A percentile compares a stretch with the other conserved stretches of the same genome.
Conservation (phyloP, 352 stramenopile species). For the Pythium plurisporium region DNA sequence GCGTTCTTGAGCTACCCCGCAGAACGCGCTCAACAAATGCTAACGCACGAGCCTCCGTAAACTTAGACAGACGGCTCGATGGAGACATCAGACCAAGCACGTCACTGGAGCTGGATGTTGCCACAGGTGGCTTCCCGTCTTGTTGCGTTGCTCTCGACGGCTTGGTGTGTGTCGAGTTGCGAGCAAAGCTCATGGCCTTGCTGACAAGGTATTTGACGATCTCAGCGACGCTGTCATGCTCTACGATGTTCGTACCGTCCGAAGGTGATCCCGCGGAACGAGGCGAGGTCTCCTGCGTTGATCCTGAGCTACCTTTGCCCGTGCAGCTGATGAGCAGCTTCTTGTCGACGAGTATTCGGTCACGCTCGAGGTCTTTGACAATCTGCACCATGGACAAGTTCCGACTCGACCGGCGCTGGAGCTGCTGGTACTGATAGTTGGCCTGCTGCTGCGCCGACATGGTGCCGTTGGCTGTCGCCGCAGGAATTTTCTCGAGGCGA, state of each 20-base stretch:
- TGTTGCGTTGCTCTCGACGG: neutral
- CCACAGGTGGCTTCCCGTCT: neutral
- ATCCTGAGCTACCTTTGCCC: too few species aligned
- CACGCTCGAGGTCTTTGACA: constrained; percentile 70
- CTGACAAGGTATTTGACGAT: constrained; percentile 59
- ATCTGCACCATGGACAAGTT: constrained; percentile 77
- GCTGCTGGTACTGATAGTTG: constrained; percentile 29
- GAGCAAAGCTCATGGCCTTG: constrained; percentile 41
- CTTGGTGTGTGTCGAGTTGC: neutral
- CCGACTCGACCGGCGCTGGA: constrained; percentile 43
- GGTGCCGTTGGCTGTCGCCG: neutral
- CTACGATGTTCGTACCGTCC: constrained; percentile 3
- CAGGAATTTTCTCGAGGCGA: constrained; percentile 37
- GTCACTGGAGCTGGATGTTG: neutral
- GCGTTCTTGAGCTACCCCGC: constrained; percentile 59
- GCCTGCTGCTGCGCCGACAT: constrained; percentile 24
- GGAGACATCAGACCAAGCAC: constrained; percentile 2
- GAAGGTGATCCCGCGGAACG: neutral
- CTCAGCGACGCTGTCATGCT: constrained; percentile 43
- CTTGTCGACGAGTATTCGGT: constrained; percentile 58
- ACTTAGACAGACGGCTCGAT: constrained; percentile 15
- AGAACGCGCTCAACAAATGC: constrained; percentile 71
- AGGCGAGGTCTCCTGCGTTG: too few species aligned
- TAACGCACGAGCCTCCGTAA: constrained; percentile 46
- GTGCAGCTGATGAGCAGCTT: constrained; percentile 34